These are phyloP conservation scores for Didymella pomorum DNA, from an alignment of 2,329 filamentous ascomycete genomes.

Conservation along the genomic window DNA sequence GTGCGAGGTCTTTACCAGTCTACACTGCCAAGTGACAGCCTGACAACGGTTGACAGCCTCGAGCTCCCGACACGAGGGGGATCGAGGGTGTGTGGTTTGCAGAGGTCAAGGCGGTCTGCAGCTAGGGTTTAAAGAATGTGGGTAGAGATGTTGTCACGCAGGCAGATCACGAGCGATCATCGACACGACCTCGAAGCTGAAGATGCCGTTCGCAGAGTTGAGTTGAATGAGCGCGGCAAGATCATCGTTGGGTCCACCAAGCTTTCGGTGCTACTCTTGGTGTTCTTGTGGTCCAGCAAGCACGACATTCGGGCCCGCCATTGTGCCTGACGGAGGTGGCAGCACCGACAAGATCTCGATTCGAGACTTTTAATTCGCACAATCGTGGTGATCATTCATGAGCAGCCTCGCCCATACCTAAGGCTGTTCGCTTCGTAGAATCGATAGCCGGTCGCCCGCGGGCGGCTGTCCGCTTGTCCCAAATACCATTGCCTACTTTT, in stretches of 20 bases:
- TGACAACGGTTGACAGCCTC: slow-evolving; percentile 8
- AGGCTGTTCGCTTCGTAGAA: background rate
- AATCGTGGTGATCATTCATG: background rate
- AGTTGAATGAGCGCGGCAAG: background rate
- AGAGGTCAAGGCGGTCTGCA: background rate
- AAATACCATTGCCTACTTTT: background rate
- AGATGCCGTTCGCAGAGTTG: background rate
- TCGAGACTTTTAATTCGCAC: background rate
- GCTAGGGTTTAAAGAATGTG: background rate
- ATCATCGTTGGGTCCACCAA: background rate
- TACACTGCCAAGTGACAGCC: slow-evolving; percentile 9
- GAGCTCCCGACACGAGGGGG: slow-evolving; percentile 12
- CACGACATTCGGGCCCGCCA: slow-evolving; percentile 1
- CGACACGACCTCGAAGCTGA: background rate
- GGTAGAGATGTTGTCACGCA: background rate
- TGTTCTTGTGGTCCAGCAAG: slow-evolving; percentile 11
- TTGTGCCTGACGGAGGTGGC: slow-evolving; percentile 4
- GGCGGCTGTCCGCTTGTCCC: slow-evolving; percentile 7
- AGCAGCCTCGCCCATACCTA: background rate
- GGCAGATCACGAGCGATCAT: background rate
- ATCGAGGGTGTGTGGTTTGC: slow-evolving; percentile 13
- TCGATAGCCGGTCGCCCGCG: background rate
- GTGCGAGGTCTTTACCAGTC: slow-evolving; percentile 4
- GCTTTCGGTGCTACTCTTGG: slow-evolving; percentile 6
- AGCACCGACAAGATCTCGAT: background rate